Percentiles rank a stretch among this genome's conserved stretches.
Evolutionary conservation across 2,329 filamentous ascomycete species (phyloP).

Genomic region (Scopulariopsis brevicaulis): DNA sequence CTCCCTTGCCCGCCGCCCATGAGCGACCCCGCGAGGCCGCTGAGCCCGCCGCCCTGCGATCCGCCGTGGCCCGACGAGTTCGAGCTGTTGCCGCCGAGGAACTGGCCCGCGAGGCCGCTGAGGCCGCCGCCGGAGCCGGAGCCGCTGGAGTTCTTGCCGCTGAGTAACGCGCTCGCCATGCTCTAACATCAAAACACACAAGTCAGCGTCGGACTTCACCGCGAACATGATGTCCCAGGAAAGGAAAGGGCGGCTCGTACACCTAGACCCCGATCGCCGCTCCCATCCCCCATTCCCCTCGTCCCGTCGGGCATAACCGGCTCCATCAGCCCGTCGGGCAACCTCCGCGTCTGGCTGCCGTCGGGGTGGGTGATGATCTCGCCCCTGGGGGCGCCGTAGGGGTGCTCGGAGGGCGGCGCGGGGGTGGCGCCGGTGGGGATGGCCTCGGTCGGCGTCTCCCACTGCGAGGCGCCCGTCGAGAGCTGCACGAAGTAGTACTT

Average conservation of each 20-base stretch:
- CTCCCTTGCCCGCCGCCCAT: slow-evolving; percentile 24
- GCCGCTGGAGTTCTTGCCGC: slow-evolving; percentile 29
- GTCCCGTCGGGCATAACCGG: slow-evolving; percentile 41
- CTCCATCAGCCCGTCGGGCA: slow-evolving; percentile 50
- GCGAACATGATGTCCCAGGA: slow-evolving; percentile 6
- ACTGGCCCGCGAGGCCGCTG: slow-evolving; percentile 33
- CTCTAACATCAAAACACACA: slow-evolving; percentile 23
- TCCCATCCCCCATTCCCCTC: slow-evolving; percentile 33
- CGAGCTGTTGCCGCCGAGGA: slow-evolving; percentile 26
- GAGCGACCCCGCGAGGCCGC: slow-evolving; percentile 35
- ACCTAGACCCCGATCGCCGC: slow-evolving; percentile 50
- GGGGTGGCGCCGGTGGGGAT: slow-evolving; percentile 51
- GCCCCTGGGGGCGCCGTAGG: slow-evolving; percentile 43
- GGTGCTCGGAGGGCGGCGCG: slow-evolving; percentile 43
- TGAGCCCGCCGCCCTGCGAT: slow-evolving; percentile 19
- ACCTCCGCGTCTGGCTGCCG: slow-evolving; percentile 48
- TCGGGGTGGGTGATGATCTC: slow-evolving; percentile 52
- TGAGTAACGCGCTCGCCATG: slow-evolving; percentile 49
- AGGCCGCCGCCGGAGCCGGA: slow-evolving; percentile 23
- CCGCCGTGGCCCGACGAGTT: slow-evolving; percentile 16
- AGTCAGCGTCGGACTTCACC: not conserved
- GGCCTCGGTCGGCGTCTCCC: slow-evolving; percentile 58
- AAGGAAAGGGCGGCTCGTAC: slow-evolving; percentile 31
- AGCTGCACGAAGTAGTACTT: slow-evolving; percentile 66
- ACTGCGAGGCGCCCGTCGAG: slow-evolving; percentile 60